A percentile compares a stretch with the other conserved stretches of the same genome.
Conservation (phyloP, 129 eudicot genomes). For the Artemisia tridentata region DNA sequence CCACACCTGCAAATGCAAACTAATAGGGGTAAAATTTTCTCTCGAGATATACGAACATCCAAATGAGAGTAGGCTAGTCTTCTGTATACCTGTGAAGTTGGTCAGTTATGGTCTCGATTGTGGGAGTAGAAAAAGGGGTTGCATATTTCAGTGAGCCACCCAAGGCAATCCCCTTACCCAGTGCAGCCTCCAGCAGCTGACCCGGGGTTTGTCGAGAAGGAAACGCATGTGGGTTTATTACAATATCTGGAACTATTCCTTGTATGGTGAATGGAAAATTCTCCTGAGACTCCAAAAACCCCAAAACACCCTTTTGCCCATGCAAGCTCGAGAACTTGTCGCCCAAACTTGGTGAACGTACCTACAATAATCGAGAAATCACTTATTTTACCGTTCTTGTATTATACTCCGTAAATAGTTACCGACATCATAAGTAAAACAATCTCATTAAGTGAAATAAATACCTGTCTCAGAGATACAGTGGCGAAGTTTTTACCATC, state of each 20-base stretch:
- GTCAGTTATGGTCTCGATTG: slow-evolving; percentile 64
- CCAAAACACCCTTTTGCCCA: slow-evolving; percentile 93
- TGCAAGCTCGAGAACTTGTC: slow-evolving; percentile 97
- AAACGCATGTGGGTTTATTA: slow-evolving; percentile 87
- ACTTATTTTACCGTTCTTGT: not conserved
- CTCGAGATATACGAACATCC: not conserved
- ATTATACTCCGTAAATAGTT: no score
- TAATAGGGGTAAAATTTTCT: not conserved
- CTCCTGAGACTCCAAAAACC: slow-evolving; percentile 79
- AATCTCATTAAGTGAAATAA: not conserved
- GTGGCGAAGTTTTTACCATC: slow-evolving; percentile 90
- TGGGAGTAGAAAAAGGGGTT: slow-evolving; percentile 78
- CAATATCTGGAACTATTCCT: slow-evolving; percentile 90
- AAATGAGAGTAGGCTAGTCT: not conserved
- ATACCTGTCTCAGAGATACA: slow-evolving; percentile 89
- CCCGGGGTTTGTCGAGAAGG: slow-evolving; percentile 93
- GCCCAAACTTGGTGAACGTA: slow-evolving; percentile 86
- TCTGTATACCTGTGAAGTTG: slow-evolving; percentile 78
- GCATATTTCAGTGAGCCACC: slow-evolving; percentile 75
- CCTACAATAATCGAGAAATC: slow-evolving; percentile 38
- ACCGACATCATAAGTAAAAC: not conserved
- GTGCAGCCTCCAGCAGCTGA: slow-evolving; percentile 84
- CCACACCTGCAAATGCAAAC: slow-evolving; percentile 55
- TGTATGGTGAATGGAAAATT: slow-evolving; percentile 76
- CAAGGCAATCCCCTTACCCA: slow-evolving; percentile 89